Conservation (phyloP, 83 land plant genomes). For the Diphasiastrum complanatum region DNA sequence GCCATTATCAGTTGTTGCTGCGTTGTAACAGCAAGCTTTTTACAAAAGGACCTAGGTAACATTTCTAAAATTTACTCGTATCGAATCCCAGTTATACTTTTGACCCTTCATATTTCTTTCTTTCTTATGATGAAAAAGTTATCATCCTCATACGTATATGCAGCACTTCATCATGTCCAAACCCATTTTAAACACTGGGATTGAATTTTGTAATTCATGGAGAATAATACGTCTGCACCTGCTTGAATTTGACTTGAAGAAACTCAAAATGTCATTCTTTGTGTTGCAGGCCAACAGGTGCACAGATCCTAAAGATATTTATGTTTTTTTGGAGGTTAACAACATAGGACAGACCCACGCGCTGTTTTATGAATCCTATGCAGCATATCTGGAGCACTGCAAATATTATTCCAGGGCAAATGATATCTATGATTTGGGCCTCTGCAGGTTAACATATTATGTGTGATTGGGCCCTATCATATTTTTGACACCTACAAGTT, state of each 20-base stretch:
- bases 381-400: slow-evolving; percentile 23
- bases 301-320: slow-evolving; percentile 29
- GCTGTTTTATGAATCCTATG: slow-evolving; percentile 36
- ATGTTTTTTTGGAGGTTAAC: slow-evolving; percentile 25
- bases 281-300: slow-evolving; percentile 39
- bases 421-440: slow-evolving; percentile 26
- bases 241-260: background rate
- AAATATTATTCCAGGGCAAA: slow-evolving; percentile 23
- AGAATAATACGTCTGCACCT: background rate
- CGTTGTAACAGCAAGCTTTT: background rate
- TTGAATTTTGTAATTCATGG: too few relatives aligned
- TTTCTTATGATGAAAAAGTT: too few relatives aligned
- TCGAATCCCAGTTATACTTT: background rate
- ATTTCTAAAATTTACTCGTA: too few relatives aligned
- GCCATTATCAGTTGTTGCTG: background rate
- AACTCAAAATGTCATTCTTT: background rate
- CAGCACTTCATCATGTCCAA: too few relatives aligned
- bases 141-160: too few relatives aligned
- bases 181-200: too few relatives aligned
- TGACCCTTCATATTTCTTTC: background rate
- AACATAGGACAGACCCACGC: slow-evolving; percentile 35
- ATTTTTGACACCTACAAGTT: too few relatives aligned
- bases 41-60: too few relatives aligned
- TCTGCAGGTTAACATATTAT: too few relatives aligned
- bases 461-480: too few relatives aligned